Percentiles rank a stretch among this genome's conserved stretches.
Conservation (phyloP, 129 eudicot species). For the Lactuca saligna region DNA sequence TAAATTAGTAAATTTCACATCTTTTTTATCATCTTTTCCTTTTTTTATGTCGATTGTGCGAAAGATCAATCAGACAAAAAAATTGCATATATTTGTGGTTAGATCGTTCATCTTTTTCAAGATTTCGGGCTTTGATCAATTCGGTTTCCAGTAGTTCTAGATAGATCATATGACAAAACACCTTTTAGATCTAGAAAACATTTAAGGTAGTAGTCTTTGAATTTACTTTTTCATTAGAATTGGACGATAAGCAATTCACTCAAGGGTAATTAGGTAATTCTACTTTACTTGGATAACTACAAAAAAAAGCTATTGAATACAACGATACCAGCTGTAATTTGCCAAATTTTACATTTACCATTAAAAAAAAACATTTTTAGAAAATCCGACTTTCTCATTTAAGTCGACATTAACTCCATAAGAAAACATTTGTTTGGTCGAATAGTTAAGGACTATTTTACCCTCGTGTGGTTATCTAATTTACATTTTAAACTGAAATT, state of each 20-base stretch:
- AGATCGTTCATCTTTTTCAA: not conserved
- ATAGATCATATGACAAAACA: not conserved
- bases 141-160: not conserved
- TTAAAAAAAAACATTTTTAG: no score
- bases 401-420: no score
- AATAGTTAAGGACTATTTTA: no score
- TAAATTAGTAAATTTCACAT: not conserved
- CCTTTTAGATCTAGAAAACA: not conserved
- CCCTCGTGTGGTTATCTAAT: not conserved
- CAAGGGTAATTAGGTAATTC: not conserved
- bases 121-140: constrained; percentile 7
- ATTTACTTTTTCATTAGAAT: no score
- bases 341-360: not conserved
- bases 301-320: no score
- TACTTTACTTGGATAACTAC: not conserved
- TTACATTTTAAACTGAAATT: constrained; percentile 15
- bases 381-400: no score
- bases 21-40: not conserved
- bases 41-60: no score
- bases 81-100: not conserved
- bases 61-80: no score
- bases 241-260: not conserved
- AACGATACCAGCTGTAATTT: not conserved
- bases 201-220: not conserved
- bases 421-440: no score